Base-by-base conservation (phyloP, 2,329 filamentous ascomycete species). In the Beauveria bassiana region DNA sequence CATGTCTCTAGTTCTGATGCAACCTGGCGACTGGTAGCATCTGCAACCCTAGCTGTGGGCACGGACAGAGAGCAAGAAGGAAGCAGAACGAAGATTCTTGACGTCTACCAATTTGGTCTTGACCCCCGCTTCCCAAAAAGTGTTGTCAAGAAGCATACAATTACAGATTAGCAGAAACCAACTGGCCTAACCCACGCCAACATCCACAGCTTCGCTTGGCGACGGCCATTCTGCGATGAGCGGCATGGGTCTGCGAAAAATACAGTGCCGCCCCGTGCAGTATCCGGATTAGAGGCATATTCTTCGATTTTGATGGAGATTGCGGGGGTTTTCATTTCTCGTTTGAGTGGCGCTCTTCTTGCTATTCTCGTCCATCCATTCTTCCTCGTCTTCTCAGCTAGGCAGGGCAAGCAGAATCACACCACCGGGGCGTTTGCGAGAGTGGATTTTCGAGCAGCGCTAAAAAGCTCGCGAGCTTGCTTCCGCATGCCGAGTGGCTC, bases 11-110 rank as follows among this genome's bases (percentile, higher is more conserved):
- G 47, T 59, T 24, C 57, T 45, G 47, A 59, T 59, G 24, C 47
- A 49, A 55, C 43, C 52, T 45, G n/a, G 50, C 20, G 16, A 34
- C 22, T 52, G 24, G 47, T 34, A 26, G 47, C 24, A 52, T 52
- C 49, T 59, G 57, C 46, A 34, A 59, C 57, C 57, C 57, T 59
- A 58, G 31, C 20, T 31, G 24, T 52, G 57, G 47, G 57, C 55
- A 58, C 46, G 55, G 55, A 58, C 55, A 34, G 22, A 43, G 55
- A 26, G 46, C n/a, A 24, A 20, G 16, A 49, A 5, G n/a, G 9
- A n/a, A 24, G 45, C n/a, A 1, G 42, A 28, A 28, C n/a, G 7
- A 22, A 24, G 22, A 38, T 20, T 46, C 38, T 31, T 45, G 18
- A 58, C 45, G 28, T 24, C 26, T 3, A 28, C 45, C n/a, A 20